Base-by-base conservation (phyloP, 495 filamentous ascomycete species). In the Penicillium diatomitis region DNA sequence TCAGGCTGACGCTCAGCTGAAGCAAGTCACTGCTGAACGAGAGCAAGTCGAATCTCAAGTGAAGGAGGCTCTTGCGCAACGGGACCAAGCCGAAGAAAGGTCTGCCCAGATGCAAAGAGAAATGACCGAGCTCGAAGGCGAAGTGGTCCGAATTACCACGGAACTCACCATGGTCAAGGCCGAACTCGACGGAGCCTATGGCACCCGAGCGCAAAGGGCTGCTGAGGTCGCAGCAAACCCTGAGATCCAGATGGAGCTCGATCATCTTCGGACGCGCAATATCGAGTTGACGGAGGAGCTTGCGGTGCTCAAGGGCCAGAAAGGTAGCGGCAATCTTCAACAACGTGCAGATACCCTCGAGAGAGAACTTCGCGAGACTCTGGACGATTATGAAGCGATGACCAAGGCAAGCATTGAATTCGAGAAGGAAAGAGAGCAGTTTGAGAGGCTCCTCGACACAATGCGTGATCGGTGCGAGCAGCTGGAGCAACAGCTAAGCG, bases 131-230 rank as follows among this genome's bases (percentile, higher is more conserved):
- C 73, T 94, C 44, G 90, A 94, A 60, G 77, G 80, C 54, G 87
- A 92, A 65, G 75, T 96, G 49, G 86, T 90, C 41, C 82, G 88
- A 47, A 73, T 94, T 41, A 88, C 89, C 48, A 97, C 90, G 35
- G 92, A 97, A 60, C 72, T 95, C 49, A 90, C 90, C 41, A 81
- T 98, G 67, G 86, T 86, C 48, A 88, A 86, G 64, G 92, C 92
- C 4, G 92, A 98, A 70, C 84, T 97, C 33, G 92, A 98, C 59
- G 87, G 88, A 46, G 91, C 92, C 12, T 95, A 96, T 60, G 92
- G 88, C 30, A 80, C 80, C 7, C 73, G 87, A 47, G 78, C 83
- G 36, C 74, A 92, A 63, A 81, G 88, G 27, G 88, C 87, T 4
- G 86, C 86, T 0, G 84, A 88, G 60, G 82, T 79, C 10, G 83